These are phyloP conservation scores for Xylariaceae sp. DNA, from an alignment of 2,329 filamentous ascomycete species.

Conservation along the genomic window DNA sequence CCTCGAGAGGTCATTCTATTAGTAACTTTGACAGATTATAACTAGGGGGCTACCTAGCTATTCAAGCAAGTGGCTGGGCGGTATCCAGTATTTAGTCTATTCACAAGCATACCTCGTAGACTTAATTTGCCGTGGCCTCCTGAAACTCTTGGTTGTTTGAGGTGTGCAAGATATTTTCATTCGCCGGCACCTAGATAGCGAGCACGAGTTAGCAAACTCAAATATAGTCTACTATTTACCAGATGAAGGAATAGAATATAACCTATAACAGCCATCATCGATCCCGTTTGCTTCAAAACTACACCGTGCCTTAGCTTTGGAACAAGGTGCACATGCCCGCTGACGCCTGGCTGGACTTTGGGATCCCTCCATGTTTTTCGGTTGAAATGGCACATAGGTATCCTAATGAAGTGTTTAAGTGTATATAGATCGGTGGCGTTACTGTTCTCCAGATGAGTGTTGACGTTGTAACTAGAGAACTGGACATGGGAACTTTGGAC, in stretches of 20 bases:
- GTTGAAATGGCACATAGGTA: constrained; percentile 9
- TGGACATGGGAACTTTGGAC: too few relatives aligned
- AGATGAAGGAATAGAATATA: not conserved
- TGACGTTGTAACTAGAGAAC: too few relatives aligned
- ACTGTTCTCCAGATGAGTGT: too few relatives aligned
- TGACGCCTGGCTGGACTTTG: constrained; percentile 32
- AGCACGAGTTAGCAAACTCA: constrained; percentile 2
- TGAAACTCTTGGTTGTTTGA: constrained; percentile 34
- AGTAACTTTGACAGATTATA: not conserved
- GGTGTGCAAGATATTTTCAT: constrained; percentile 30
- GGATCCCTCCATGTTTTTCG: constrained; percentile 13
- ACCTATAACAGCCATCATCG: constrained; percentile 33
- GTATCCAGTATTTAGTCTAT: not conserved
- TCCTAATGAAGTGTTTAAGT: too few relatives aligned
- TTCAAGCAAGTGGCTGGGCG: not conserved
- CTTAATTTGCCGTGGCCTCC: constrained; percentile 35
- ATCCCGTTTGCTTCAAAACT: constrained; percentile 31
- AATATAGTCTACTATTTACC: not conserved
- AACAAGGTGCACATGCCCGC: constrained; percentile 35
- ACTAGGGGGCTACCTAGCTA: not conserved
- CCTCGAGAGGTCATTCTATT: constrained; percentile 8
- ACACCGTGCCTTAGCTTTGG: constrained; percentile 36
- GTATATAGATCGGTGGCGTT: too few relatives aligned
- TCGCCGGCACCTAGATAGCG: constrained; percentile 29
- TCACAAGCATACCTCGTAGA: constrained; percentile 19